Percentiles rank a stretch among this genome's conserved stretches.
These are phyloP conservation scores for Microcera coccophila DNA, from an alignment of 2,329 filamentous ascomycete species.

Conservation along the genomic window DNA sequence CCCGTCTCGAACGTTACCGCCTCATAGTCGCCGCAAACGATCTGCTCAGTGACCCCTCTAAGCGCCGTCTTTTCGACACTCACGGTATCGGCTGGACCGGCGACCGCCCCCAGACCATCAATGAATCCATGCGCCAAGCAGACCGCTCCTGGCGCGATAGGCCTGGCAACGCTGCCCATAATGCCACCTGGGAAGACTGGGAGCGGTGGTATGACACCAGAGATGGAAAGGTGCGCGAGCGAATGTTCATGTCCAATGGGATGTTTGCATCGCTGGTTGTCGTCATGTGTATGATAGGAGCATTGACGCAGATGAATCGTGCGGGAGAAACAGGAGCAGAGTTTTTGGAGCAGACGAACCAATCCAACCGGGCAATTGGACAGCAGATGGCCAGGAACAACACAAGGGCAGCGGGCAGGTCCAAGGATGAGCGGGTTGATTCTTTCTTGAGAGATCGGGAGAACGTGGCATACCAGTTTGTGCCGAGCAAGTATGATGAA, in stretches of 20 bases:
- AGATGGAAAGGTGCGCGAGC: slow-evolving; percentile 44
- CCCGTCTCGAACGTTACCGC: slow-evolving; percentile 82
- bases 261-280: slow-evolving; percentile 70
- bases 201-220: slow-evolving; percentile 67
- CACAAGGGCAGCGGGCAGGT: slow-evolving; percentile 48
- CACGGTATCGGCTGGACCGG: slow-evolving; percentile 76
- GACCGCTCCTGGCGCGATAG: slow-evolving; percentile 48
- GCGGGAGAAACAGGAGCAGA: slow-evolving; percentile 59
- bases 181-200: slow-evolving; percentile 99
- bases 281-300: slow-evolving; percentile 64
- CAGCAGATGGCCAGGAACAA: slow-evolving; percentile 54
- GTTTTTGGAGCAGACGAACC: slow-evolving; percentile 62
- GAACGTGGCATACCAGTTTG: slow-evolving; percentile 33
- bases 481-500: slow-evolving; percentile 29
- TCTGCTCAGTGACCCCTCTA: slow-evolving; percentile 76
- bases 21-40: slow-evolving; percentile 84
- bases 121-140: slow-evolving; percentile 33
- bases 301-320: slow-evolving; percentile 67
- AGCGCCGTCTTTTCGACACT: slow-evolving; percentile 75
- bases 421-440: slow-evolving; percentile 65
- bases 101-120: slow-evolving; percentile 52
- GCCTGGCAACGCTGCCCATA: slow-evolving; percentile 52
- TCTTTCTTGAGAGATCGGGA: slow-evolving; percentile 74
- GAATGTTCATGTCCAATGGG: slow-evolving; percentile 70
- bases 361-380: slow-evolving; percentile 63